Evolutionary conservation across 2,329 filamentous ascomycete genomes (phyloP).

Genomic region (Exophiala dermatitidis): DNA sequence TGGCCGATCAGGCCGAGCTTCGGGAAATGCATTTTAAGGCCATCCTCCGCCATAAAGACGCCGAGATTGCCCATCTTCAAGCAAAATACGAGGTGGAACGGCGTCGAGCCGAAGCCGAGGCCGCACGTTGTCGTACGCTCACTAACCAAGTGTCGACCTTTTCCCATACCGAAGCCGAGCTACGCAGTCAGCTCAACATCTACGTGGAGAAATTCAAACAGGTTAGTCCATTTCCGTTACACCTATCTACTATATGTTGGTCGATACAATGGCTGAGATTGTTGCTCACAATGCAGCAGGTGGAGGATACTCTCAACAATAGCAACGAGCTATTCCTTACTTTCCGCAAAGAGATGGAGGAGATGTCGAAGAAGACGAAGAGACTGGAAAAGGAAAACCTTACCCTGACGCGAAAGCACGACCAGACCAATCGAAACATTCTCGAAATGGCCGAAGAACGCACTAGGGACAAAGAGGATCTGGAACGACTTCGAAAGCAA

Average conservation of each 20-base stretch:
- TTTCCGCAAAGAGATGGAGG: conserved; percentile 98
- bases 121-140: conserved; percentile 70
- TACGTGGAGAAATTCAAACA: conserved; percentile 99
- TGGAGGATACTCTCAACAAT: conserved; percentile 97
- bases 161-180: conserved; percentile 88
- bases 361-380: conserved; percentile 99
- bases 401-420: conserved; percentile 82
- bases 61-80: conserved; percentile 88
- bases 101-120: conserved; percentile 77
- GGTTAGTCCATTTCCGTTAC: conserved; percentile 50
- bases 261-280: conserved; percentile 23
- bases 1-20: conserved; percentile 94
- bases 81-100: conserved; percentile 84
- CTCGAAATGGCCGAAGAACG: conserved; percentile 95
- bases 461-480: conserved; percentile 63
- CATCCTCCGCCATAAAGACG: conserved; percentile 84
- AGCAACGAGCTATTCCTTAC: conserved; percentile 96
- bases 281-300: conserved; percentile 50
- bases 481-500: conserved; percentile 74
- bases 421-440: conserved; percentile 88
- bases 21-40: conserved; percentile 92
- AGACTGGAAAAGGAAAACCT: conserved; percentile 94
- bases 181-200: conserved; percentile 91
- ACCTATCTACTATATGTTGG: conserved; percentile 26
- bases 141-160: conserved; percentile 91